Evolutionary conservation across 805 yeast species (phyloP).

Genomic region (Alloascoidea africana): DNA sequence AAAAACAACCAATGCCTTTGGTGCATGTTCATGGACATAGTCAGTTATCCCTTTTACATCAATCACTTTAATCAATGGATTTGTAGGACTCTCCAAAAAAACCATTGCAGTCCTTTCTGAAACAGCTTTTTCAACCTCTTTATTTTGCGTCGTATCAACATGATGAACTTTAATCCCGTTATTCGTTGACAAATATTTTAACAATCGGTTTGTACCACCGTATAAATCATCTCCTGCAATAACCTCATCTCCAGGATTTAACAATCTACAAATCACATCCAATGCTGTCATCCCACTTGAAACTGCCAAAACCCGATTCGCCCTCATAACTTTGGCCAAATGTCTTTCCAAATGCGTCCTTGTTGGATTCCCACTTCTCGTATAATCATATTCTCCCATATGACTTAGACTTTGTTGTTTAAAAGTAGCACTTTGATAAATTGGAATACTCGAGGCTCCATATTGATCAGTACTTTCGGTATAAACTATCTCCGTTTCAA

Average conservation of each 20-base stretch:
- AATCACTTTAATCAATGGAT: conserved; percentile 80
- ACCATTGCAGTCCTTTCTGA: conserved; percentile 53
- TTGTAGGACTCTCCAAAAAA: conserved; percentile 83
- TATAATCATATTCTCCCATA: conserved; percentile 67
- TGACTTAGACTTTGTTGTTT: conserved; percentile 59
- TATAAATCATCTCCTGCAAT: conserved; percentile 91
- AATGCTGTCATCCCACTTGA: conserved; percentile 88
- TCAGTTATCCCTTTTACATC: conserved; percentile 57
- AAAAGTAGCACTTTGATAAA: conserved; percentile 91
- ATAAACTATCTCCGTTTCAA: conserved; percentile 60
- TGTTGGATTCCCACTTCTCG: conserved; percentile 91
- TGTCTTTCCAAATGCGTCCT: conserved; percentile 69
- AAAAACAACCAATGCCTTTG: conserved; percentile 62
- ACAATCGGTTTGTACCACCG: conserved; percentile 84
- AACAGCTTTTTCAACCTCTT: conserved; percentile 40
- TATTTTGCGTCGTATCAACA: conserved; percentile 67
- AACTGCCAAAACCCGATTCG: conserved; percentile 66
- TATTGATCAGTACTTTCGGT: conserved; percentile 50
- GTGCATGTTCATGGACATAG: conserved; percentile 51
- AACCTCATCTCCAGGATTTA: conserved; percentile 75
- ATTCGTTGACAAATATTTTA: conserved; percentile 52
- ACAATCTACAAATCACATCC: conserved; percentile 66
- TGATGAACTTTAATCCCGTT: conserved; percentile 56
- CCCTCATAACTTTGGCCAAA: conserved; percentile 63
- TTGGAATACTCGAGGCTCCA: conserved; percentile 73